Evolutionary conservation across 2,329 filamentous ascomycete species (phyloP), one percentile per base, ranked within the genome.

Genomic region (Epichloe brachyelytri): DNA sequence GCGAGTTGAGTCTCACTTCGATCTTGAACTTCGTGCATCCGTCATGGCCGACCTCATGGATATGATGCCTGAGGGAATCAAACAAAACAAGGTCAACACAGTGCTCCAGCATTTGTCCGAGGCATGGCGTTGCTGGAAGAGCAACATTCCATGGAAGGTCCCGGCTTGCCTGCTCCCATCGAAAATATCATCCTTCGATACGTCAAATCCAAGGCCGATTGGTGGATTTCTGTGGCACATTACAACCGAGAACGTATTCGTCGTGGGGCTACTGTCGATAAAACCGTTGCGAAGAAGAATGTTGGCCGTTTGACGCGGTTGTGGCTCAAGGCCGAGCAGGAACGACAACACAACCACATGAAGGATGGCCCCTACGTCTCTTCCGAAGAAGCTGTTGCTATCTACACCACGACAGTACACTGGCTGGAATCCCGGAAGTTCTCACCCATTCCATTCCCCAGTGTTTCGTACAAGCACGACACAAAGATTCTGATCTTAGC

Each of bases 11-110:
- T 97, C 93, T 22, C 94, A 98, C 65, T 98, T 96, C 63, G 93
- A 98, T 69, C 77, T 98, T 51, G 93, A 98, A 69, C 82, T 98
- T 48, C 88, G 93, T 62, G 94, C 94, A 15, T 96, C 93, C 0
- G 93, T 98, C 57, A 98, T 98, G 91, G 89, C 91, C 43, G 93
- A 98, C 69, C 75, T 98, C 48, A 96, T 96, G 86, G 93, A 98
- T 63, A 98, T 98, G 94, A 98, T 98, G 93, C 93, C 93, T 0
- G 94, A 98, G 66, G 93, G 93, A 58, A 97, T 98, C 72, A 96
- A 96, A 68, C 93, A 98, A 66, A 98, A 93, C 74, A 98, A 98
- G 72, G 89, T 98, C 68, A 95, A 98, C 68, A 95, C 90, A 1
- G 91, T 98, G 43, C 74, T 98, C 50, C 93, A 97, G 63, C 94